Conservation (phyloP, 495 filamentous ascomycete genomes). For the Daldinia caldariorum region DNA sequence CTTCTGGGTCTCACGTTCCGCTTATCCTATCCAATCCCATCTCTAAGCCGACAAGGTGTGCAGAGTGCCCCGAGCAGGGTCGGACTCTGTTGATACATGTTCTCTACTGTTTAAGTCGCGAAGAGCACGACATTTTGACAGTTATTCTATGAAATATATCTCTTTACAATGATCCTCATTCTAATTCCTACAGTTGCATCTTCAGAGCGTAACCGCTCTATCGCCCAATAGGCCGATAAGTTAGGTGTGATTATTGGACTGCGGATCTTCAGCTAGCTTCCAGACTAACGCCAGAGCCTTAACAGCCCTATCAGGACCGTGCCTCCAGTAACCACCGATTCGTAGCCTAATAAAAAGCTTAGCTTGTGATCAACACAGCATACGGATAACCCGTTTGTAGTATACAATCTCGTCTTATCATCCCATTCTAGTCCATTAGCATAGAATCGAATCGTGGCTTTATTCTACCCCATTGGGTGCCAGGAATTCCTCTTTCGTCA, state of each 20-base stretch:
- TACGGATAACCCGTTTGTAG: not conserved
- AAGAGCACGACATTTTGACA: not conserved
- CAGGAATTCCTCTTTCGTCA: conserved; percentile 27
- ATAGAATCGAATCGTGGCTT: conserved; percentile 18
- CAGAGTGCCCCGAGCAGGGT: conserved; percentile 10
- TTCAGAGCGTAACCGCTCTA: not conserved
- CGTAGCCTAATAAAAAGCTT: conserved; percentile 21
- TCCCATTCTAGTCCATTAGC: conserved; percentile 7
- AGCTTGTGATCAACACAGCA: conserved; percentile 18
- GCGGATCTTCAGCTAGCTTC: not conserved
- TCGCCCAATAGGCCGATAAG: not conserved
- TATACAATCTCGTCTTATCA: not conserved
- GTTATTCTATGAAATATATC: not conserved
- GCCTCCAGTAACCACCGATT: conserved; percentile 11
- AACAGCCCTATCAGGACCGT: conserved; percentile 11
- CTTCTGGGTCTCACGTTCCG: conserved; percentile 29
- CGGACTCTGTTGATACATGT: not conserved
- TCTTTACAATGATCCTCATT: not conserved
- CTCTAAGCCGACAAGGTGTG: conserved; percentile 18
- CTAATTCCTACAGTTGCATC: not conserved
- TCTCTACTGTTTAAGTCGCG: not conserved
- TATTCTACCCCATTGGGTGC: not conserved
- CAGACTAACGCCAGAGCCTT: not conserved
- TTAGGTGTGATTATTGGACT: not conserved
- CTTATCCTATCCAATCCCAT: conserved; percentile 24